phyloP scores from a whole-genome alignment of 2,329 filamentous ascomycete species.

The Xylaria digitata region DNA sequence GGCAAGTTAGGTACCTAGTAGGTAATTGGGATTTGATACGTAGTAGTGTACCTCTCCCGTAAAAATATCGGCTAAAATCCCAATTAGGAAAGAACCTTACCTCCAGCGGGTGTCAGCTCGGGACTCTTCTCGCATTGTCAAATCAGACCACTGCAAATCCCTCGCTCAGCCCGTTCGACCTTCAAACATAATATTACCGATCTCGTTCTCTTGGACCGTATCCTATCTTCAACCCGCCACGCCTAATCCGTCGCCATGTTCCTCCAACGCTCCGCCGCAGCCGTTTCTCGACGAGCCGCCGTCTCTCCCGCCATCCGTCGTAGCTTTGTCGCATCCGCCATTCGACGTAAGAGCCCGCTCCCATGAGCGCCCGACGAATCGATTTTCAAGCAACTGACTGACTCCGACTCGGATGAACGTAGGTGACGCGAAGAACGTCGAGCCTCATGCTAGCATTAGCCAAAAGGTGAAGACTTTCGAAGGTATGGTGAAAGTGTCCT shows the following conservation, averaged over 20 bases:
- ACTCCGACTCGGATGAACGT: conserved; percentile 49
- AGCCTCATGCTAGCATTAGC: conserved; percentile 57
- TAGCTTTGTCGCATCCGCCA: conserved; percentile 69
- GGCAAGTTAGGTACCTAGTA: no score
- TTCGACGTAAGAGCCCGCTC: conserved; percentile 65
- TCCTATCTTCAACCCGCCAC: conserved; percentile 25
- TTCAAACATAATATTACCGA: conserved; percentile 24
- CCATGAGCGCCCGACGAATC: conserved; percentile 37
- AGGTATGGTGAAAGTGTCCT: conserved; percentile 55
- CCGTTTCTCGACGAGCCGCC: conserved; percentile 70
- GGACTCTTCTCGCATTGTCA: conserved; percentile 44
- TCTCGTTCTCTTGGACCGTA: not conserved
- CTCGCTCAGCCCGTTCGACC: conserved; percentile 39
- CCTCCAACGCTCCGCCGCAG: conserved; percentile 71
- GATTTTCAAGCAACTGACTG: not conserved
- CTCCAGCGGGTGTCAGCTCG: conserved; percentile 31
- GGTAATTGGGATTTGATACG: no score
- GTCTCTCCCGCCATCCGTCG: conserved; percentile 65
- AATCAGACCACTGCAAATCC: conserved; percentile 63
- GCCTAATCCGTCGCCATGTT: conserved; percentile 61
- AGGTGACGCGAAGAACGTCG: conserved; percentile 60
- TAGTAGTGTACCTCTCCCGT: conserved; percentile 27
- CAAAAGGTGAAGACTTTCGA: conserved; percentile 56
- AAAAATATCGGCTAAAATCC: conserved; percentile 39
- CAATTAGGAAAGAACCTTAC: conserved; percentile 35